Evolutionary conservation across 192 early-diverging fungal species (phyloP).

Genomic region (Coemansia sp.): DNA sequence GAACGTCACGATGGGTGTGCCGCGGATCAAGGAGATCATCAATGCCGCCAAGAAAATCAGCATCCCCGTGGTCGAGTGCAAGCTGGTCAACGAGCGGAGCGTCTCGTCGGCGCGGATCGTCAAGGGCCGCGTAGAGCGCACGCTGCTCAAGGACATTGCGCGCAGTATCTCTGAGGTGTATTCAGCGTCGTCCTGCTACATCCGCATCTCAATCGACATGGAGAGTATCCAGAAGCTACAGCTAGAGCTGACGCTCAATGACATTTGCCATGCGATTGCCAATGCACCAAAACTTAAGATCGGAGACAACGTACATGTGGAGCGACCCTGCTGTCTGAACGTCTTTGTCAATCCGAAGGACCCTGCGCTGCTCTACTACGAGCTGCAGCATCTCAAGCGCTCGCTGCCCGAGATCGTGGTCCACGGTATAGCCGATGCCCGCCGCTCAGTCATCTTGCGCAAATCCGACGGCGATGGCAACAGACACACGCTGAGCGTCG

Average conservation of each 20-base stretch:
- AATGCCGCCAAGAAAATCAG: constrained; percentile 95
- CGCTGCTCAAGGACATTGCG: constrained; percentile 86
- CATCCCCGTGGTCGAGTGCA: constrained; percentile 87
- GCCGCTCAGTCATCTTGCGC: constrained; percentile 76
- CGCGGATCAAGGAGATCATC: constrained; percentile 99
- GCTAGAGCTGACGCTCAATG: constrained; percentile 79
- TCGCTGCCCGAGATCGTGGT: constrained; percentile 83
- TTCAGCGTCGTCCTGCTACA: constrained; percentile 67
- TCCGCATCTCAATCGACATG: constrained; percentile 81
- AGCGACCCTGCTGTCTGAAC: constrained; percentile 62
- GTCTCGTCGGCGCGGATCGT: constrained; percentile 89
- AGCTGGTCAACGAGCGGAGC: constrained; percentile 64
- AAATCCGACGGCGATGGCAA: constrained; percentile 43
- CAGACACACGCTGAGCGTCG: constrained; percentile 65
- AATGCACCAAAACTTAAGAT: constrained; percentile 87
- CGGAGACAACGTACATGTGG: constrained; percentile 65
- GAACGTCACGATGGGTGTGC: constrained; percentile 99
- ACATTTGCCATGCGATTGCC: constrained; percentile 78
- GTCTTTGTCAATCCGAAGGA: constrained; percentile 67
- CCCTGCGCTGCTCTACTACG: constrained; percentile 62
- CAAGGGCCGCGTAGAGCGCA: constrained; percentile 94
- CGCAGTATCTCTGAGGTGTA: constrained; percentile 93
- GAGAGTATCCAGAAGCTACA: constrained; percentile 82
- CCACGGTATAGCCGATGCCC: constrained; percentile 82
- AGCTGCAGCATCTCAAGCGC: constrained; percentile 81